Percentiles rank a stretch among this genome's conserved stretches.
Evolutionary conservation across 306 rosid genomes (phyloP).

Genomic region (Morella rubra): DNA sequence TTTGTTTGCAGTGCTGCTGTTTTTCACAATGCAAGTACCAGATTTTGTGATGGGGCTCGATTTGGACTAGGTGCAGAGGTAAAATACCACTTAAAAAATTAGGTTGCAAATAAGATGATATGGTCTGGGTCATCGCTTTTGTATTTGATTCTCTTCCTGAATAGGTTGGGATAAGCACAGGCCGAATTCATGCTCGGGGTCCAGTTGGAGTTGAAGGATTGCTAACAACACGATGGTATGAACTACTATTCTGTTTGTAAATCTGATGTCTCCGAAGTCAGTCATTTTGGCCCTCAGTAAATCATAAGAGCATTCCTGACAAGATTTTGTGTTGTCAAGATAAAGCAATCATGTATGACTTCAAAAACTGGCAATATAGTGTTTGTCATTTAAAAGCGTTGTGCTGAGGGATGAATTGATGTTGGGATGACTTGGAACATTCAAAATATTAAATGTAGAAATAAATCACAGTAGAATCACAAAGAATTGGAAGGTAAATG

Average conservation of each 20-base stretch:
- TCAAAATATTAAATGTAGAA: not conserved
- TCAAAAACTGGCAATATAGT: not conserved
- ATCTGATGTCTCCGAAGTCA: slow-evolving; percentile 10
- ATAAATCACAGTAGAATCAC: not conserved
- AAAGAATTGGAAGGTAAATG: not conserved
- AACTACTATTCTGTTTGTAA: slow-evolving; percentile 14
- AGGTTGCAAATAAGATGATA: not conserved
- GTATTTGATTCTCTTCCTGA: slow-evolving; percentile 9
- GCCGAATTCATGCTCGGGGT: slow-evolving; percentile 97
- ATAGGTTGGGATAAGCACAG: slow-evolving; percentile 96
- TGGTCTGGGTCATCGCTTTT: slow-evolving; percentile 17
- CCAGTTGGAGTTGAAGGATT: slow-evolving; percentile 99
- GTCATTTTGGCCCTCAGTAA: not conserved
- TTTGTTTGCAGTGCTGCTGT: slow-evolving; percentile 85
- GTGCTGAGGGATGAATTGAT: not conserved
- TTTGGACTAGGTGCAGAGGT: slow-evolving; percentile 99
- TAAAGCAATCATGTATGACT: not conserved
- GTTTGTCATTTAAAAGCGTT: not conserved
- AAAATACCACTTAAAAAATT: slow-evolving; percentile 16
- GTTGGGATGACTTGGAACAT: not conserved
- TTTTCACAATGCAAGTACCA: slow-evolving; percentile 94
- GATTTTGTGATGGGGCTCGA: slow-evolving; percentile 95
- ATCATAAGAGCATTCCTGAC: not conserved
- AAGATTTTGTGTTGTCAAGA: not conserved
- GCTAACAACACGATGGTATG: slow-evolving; percentile 90